Percentiles rank a stretch among this genome's conserved stretches.
Conservation (phyloP, 2,329 filamentous ascomycete species). For the Botryosphaeria dothidea region DNA sequence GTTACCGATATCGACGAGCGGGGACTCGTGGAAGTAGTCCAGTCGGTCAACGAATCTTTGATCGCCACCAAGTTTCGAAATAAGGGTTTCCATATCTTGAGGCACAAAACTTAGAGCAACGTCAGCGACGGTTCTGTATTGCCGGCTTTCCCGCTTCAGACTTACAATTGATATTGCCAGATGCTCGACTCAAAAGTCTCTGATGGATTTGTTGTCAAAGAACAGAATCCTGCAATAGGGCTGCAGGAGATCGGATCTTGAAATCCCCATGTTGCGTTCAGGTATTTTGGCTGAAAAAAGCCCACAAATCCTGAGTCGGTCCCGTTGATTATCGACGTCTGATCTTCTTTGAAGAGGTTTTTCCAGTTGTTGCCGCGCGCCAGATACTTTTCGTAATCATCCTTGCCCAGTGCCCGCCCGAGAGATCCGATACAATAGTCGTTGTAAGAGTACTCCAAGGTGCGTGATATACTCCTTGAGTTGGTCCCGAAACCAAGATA, state of each 20-base stretch:
- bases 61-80: conserved; percentile 43
- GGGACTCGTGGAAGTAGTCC: conserved; percentile 47
- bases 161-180: conserved; percentile 73
- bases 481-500: conserved; percentile 45
- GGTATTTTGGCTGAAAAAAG: conserved; percentile 69
- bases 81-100: conserved; percentile 43
- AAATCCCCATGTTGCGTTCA: conserved; percentile 67
- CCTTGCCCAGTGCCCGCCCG: conserved; percentile 56
- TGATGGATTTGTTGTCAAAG: conserved; percentile 46
- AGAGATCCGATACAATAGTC: conserved; percentile 63
- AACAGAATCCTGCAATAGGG: conserved; percentile 34
- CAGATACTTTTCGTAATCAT: conserved; percentile 60
- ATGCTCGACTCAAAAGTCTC: conserved; percentile 73
- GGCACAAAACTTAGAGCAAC: conserved; percentile 40
- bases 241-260: conserved; percentile 59
- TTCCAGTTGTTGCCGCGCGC: conserved; percentile 65
- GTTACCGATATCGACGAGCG: conserved; percentile 48
- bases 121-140: not conserved
- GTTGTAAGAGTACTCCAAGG: conserved; percentile 45
- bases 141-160: conserved; percentile 6
- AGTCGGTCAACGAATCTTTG: conserved; percentile 43
- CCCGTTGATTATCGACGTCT: conserved; percentile 36
- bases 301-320: conserved; percentile 66
- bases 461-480: conserved; percentile 42
- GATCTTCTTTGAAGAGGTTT: conserved; percentile 59